phyloP scores from a whole-genome alignment of 2,329 filamentous ascomycete species.

The Tolypocladium sp. region DNA sequence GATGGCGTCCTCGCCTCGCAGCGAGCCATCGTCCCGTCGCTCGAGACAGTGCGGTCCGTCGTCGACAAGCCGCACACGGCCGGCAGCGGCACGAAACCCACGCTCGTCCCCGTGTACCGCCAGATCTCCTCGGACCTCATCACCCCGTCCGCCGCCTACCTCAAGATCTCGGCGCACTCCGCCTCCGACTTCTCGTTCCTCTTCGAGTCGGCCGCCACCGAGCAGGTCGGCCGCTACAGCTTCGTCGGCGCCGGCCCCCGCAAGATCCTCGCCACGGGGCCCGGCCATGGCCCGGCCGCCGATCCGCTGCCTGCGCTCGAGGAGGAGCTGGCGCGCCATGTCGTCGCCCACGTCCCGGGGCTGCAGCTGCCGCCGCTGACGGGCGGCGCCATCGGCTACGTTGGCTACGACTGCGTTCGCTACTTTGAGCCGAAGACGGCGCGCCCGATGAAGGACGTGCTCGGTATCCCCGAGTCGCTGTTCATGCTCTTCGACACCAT shows the following conservation, averaged over 20 bases:
- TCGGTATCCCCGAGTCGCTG: slow-evolving; percentile 83
- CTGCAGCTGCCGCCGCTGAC: slow-evolving; percentile 77
- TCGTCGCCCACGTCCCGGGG: slow-evolving; percentile 75
- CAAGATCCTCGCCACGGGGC: slow-evolving; percentile 81
- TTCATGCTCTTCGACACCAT: slow-evolving; percentile 98
- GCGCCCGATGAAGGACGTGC: slow-evolving; percentile 76
- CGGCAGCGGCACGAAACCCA: slow-evolving; percentile 34
- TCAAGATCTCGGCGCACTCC: slow-evolving; percentile 69
- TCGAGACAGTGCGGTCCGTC: slow-evolving; percentile 35
- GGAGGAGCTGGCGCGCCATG: slow-evolving; percentile 66
- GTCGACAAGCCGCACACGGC: slow-evolving; percentile 24
- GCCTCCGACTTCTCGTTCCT: slow-evolving; percentile 77
- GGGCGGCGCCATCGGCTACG: slow-evolving; percentile 90
- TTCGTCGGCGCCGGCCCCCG: slow-evolving; percentile 76
- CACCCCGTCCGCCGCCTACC: slow-evolving; percentile 89
- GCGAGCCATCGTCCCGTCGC: slow-evolving; percentile 33
- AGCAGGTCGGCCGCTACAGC: slow-evolving; percentile 89
- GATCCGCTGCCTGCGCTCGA: slow-evolving; percentile 82
- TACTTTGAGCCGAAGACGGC: slow-evolving; percentile 98
- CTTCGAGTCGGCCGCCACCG: slow-evolving; percentile 90
- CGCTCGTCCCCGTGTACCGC: slow-evolving; percentile 73
- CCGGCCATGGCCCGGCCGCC: slow-evolving; percentile 72
- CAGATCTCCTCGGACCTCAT: slow-evolving; percentile 87
- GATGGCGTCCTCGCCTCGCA: slow-evolving; percentile 9
- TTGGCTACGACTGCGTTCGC: slow-evolving; percentile 93